Evolutionary conservation across 2,329 filamentous ascomycete genomes (phyloP).

Genomic region (Aspergillus candidus): DNA sequence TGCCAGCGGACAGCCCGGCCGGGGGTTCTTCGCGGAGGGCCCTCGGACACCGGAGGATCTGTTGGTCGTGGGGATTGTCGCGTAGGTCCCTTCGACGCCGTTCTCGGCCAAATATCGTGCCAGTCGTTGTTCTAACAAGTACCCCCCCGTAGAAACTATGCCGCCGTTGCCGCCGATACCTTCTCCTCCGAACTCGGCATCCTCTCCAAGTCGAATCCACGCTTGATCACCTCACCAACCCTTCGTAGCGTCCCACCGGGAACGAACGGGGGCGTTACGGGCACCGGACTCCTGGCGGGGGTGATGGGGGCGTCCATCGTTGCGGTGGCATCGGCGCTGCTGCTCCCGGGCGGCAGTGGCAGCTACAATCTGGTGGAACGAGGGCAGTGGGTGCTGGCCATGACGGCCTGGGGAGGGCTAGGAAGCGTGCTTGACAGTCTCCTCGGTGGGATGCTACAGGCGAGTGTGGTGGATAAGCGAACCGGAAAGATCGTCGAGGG

Average conservation of each 20-base stretch:
- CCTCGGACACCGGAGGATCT: conserved; percentile 26
- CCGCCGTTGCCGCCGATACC: conserved; percentile 85
- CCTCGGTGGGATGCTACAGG: conserved; percentile 77
- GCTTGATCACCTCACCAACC: conserved; percentile 75
- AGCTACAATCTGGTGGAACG: conserved; percentile 44
- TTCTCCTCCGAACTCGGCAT: conserved; percentile 95
- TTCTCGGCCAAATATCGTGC: neutral
- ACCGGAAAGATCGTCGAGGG: conserved; percentile 88
- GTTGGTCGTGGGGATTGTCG: conserved; percentile 36
- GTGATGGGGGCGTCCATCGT: conserved; percentile 64
- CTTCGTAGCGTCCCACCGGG: conserved; percentile 77
- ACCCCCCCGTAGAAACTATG: conserved; percentile 60
- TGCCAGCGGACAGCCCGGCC: conserved; percentile 6
- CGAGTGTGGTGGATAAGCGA: conserved; percentile 75
- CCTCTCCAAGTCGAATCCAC: conserved; percentile 65
- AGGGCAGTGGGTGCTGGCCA: conserved; percentile 41
- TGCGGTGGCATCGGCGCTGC: conserved; percentile 60
- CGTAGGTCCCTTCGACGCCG: conserved; percentile 24
- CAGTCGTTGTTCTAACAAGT: neutral
- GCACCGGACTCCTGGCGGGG: conserved; percentile 67
- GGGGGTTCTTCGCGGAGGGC: conserved; percentile 36
- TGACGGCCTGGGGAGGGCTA: conserved; percentile 67
- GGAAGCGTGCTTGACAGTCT: conserved; percentile 85
- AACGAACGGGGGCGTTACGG: conserved; percentile 87
- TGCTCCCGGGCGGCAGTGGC: conserved; percentile 61